Base-by-base conservation (phyloP, 2,329 filamentous ascomycete species). In the Diaporthe helianthi region DNA sequence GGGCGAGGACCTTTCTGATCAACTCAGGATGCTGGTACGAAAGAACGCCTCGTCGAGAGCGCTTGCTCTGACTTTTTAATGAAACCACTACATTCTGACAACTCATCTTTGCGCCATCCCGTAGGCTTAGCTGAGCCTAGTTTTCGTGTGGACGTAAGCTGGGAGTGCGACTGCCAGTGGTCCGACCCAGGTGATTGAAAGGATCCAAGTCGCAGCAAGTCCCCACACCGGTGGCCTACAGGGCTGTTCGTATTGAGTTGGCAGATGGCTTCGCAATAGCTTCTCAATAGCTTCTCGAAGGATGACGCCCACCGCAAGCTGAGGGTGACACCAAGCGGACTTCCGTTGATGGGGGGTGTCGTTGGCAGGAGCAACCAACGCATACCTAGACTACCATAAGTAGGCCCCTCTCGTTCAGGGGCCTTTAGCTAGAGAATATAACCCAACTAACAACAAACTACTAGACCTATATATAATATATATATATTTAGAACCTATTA, bases 291-390 rank as follows among this genome's bases (percentile, higher is more conserved):
- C 44, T 63, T 33, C 29, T 63, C 29, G 44, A 49, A 63, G 58
- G 44, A 63, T 63, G 58, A 63, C 58, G 44, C 26, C 29, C 58
- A 41, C 13, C 41, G 58, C 19, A 17, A 63, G 58, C 58, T 49
- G 58, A 36, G 12, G 19, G 58, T 44, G 33, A 19, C 58, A 63
- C 58, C 58, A 49, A 46, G 3, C 58, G 44, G 58, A 63, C 58
- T 63, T 17, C 58, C 58, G 58, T 31, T 22, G 19, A 31, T 26
- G 58, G 58, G 33, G 55, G 26, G 15, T n/a, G n/a, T n/a, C n/a
- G n/a, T n/a, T n/a, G n/a, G n/a, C n/a, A n/a, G n/a, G n/a, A n/a
- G n/a, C n/a, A n/a, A n/a, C n/a, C n/a, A n/a, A n/a, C n/a, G n/a
- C n/a, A n/a, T n/a, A n/a, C n/a, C n/a, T n/a, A n/a, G n/a, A n/a